Percentiles rank a stretch among this genome's conserved stretches.
phyloP scores from a whole-genome alignment of 2,329 filamentous ascomycete species.

The Phyllachora maydis region DNA sequence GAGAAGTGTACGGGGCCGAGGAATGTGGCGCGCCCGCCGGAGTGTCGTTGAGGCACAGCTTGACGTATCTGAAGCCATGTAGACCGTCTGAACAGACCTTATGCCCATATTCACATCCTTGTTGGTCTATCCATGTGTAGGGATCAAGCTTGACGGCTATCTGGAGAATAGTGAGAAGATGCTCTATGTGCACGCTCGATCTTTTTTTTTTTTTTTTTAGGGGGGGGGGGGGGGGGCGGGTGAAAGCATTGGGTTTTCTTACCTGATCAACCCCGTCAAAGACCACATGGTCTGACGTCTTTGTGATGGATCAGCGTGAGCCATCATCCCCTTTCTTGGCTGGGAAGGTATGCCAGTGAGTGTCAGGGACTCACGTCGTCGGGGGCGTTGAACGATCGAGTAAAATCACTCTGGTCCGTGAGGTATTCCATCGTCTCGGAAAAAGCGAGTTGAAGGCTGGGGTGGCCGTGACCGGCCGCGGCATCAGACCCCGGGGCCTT shows the following conservation, averaged over 20 bases:
- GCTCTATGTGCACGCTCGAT: too few species aligned
- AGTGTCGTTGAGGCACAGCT: conserved; percentile 22
- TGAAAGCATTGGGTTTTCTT: too few species aligned
- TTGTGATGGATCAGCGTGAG: too few species aligned
- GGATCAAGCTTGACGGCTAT: conserved; percentile 19
- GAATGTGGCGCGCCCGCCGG: too few species aligned
- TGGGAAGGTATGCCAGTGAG: too few species aligned
- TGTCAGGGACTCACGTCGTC: conserved; percentile 5
- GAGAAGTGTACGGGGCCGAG: conserved; percentile 20
- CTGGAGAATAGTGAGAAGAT: too few species aligned
- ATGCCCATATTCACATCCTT: conserved; percentile 18
- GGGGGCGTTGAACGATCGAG: conserved; percentile 20
- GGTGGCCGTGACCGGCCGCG: conserved; percentile 8
- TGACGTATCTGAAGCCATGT: conserved; percentile 30
- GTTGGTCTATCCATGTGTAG: conserved; percentile 22
- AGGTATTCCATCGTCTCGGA: conserved; percentile 25
- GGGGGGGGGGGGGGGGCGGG: too few species aligned
- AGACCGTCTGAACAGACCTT: conserved; percentile 29
- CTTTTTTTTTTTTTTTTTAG: too few species aligned
- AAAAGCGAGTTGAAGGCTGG: conserved; percentile 23
- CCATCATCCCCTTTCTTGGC: conserved; percentile 5
- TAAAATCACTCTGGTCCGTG: conserved; percentile 22
- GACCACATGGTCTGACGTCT: neutral
- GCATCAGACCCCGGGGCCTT: conserved; percentile 3
- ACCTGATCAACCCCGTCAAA: conserved; percentile 22